Evolutionary conservation across 1,284 basidiomycete genomes (phyloP).

Genomic region (Cerioporus squamosus): DNA sequence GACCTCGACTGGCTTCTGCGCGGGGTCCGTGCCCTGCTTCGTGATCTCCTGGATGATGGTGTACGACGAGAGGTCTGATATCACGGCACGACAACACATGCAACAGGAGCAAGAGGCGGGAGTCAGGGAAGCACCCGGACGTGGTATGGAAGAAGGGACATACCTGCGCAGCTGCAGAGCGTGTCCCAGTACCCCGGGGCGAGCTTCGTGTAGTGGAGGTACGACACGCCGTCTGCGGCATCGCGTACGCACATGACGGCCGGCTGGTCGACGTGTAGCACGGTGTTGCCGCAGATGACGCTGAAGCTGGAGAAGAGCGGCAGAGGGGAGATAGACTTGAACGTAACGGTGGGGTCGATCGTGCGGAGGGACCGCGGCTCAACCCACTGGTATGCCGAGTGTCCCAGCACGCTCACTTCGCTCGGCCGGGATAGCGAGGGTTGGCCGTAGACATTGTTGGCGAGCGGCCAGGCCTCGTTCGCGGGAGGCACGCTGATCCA

Average conservation of each 20-base stretch:
- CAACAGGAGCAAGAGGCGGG: neutral
- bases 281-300: conserved; percentile 51
- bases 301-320: conserved; percentile 57
- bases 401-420: conserved; percentile 11
- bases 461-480: conserved; percentile 8
- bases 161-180: conserved; percentile 56
- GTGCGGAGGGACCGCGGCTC: conserved; percentile 54
- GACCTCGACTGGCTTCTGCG: conserved; percentile 13
- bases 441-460: neutral
- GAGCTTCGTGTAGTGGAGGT: conserved; percentile 60
- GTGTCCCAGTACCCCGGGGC: conserved; percentile 64
- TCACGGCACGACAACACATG: neutral
- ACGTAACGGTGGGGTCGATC: conserved; percentile 69
- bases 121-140: neutral
- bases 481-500: conserved; percentile 59
- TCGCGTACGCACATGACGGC: conserved; percentile 41
- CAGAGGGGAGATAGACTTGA: conserved; percentile 49
- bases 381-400: conserved; percentile 36
- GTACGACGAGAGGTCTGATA: conserved; percentile 59
- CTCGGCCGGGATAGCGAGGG: conserved; percentile 8
- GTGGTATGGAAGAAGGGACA: neutral
- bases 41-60: conserved; percentile 59
- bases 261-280: conserved; percentile 55
- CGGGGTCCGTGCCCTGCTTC: conserved; percentile 8
- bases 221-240: conserved; percentile 30